Base-by-base conservation (phyloP, 1,284 basidiomycete genomes). In the Puccinia novopanici region DNA sequence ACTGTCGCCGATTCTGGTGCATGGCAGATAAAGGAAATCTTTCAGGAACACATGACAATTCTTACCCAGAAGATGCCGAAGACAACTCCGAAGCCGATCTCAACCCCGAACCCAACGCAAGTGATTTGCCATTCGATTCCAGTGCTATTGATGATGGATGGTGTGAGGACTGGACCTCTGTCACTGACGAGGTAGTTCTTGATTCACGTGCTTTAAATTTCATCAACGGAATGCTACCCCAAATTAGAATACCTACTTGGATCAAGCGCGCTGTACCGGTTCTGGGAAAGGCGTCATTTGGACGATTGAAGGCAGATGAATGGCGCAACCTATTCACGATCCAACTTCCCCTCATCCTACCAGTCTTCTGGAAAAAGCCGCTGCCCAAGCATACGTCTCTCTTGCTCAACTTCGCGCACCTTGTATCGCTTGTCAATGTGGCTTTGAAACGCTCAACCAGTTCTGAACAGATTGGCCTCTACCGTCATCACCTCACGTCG, bases 271-370 rank as follows among this genome's bases (percentile, higher is more conserved):
- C 71, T 0, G 55, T 80, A 2, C 82, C 61, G 3, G n/a, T 42
- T 1, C 67, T 83, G 37, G 83, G 79, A 0, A 68, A 72, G 19
- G 70, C 63, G 9, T 57, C 55, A 0, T 79, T 81, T 72, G 83
- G 81, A 19, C 50, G 52, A 24, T 80, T 83, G 6, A 82, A 79
- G 57, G 82, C 83, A 9, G 75, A 82, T 40, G 82, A 83, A 68
- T 83, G 82, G 77, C 63, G 80, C 13, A 72, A 72, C 34, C 34
- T 34, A 34, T 34, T 34, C 34, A 34, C 34, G 34, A 4, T 34
- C 34, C 34, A 34, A 34, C 70, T 80, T 24, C 70, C 70, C 12
- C 42, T 80, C 15, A 30, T 73, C 8, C 52, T 80, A 1, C 68
- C 78, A 12, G 68, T 73, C 19, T 73, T 61, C n/a, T 80, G 70